Evolutionary conservation across 2,329 filamentous ascomycete species (phyloP).

Genomic region (Zymoseptoria brevis): DNA sequence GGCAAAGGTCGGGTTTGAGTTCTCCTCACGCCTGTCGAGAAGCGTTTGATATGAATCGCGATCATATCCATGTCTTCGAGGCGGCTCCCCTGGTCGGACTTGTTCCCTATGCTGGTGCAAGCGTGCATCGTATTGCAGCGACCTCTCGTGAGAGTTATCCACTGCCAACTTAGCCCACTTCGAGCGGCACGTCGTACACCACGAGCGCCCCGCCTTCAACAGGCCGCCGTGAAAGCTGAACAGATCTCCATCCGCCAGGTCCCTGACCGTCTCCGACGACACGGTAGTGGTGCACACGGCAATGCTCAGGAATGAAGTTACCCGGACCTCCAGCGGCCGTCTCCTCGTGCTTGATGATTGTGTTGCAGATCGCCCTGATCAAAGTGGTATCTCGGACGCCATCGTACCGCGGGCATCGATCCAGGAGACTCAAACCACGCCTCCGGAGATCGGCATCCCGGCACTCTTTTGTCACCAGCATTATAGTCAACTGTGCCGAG

Average conservation of each 20-base stretch:
- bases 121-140: neutral
- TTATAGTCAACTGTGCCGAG: neutral
- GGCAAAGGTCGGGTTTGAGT: neutral
- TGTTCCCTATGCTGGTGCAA: neutral
- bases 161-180: neutral
- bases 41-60: neutral
- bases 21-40: neutral
- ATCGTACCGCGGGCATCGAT: neutral
- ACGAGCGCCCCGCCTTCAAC: neutral
- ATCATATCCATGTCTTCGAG: neutral
- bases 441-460: neutral
- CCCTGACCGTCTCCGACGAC: neutral
- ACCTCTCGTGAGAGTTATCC: neutral
- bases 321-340: neutral
- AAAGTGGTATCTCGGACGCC: neutral
- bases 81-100: neutral
- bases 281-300: neutral
- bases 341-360: neutral
- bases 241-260: neutral
- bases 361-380: neutral
- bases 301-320: neutral
- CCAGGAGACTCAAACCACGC: neutral
- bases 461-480: neutral
- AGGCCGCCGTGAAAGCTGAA: neutral
- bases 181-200: neutral